Base-by-base conservation (phyloP, 768 basidiomycete species). In the Lentinula guzmanii region DNA sequence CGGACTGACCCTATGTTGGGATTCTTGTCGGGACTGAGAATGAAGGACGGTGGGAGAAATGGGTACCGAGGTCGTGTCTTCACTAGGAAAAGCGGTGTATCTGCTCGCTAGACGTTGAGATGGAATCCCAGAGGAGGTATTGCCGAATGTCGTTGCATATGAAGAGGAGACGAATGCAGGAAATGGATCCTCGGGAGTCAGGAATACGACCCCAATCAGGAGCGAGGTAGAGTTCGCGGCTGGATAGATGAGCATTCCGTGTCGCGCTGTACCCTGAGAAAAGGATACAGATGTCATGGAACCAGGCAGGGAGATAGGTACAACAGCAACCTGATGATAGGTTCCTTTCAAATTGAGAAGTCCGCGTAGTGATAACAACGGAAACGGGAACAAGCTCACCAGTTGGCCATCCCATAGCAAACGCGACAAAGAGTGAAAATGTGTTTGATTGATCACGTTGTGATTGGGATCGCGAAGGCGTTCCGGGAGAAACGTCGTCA, bases 401-500 rank as follows among this genome's bases (percentile, higher is more conserved):
- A 79, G 78, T 61, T 82, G 78, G 62, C 76, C 76, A 61, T 84
- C 81, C 60, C 77, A 77, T 18, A 87, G 71, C 48, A 80, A 70
- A 21, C 77, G 74, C 33, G 84, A 82, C 63, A 88, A 73, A 51
- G 79, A 76, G 61, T 82, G 79, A 69, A 87, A 88, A 63, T 72
- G 76, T 46, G 78, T 70, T 65, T 80, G 74, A 67, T 87, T 88
- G 61, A 80, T 76, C 59, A 75, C 72, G 67, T 81, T 78, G 46
- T 69, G 69, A 43, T 78, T 75, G 37, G 79, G 70, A 63, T 86
- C 82, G 46, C 81, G 72, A 42, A 84, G 77, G 35, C 81, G 79
- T 67, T 86, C 82, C 11, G 86, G 81, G 77, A 87, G 81, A 71
- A 88, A 82, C 50, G 85, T 85, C 71, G 83, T 84, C 62, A 84